phyloP scores from a whole-genome alignment of 495 filamentous ascomycete species.

The Xylaria scruposa region DNA sequence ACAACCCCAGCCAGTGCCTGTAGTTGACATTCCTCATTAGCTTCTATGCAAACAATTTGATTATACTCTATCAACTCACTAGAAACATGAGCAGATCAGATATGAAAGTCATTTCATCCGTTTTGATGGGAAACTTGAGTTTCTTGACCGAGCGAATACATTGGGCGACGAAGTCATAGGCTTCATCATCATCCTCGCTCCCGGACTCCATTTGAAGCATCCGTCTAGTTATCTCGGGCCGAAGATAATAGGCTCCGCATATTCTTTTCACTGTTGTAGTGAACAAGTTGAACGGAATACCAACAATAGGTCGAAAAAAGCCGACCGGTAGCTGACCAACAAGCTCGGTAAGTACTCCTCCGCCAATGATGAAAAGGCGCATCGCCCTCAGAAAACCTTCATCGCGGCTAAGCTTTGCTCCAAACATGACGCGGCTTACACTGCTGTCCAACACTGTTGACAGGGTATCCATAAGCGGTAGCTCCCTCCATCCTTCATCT shows the following conservation, averaged over 20 bases:
- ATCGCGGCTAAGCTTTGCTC: not conserved
- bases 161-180: not conserved
- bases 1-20: constrained; percentile 10
- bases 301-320: constrained; percentile 11
- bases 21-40: not conserved
- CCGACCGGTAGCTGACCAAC: constrained; percentile 16
- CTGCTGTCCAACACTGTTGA: not conserved
- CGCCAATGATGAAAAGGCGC: constrained; percentile 9
- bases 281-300: constrained; percentile 8
- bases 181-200: not conserved
- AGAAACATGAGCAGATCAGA: constrained; percentile 15
- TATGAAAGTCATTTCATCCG: constrained; percentile 11
- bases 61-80: not conserved
- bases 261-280: not conserved
- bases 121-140: constrained; percentile 6
- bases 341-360: constrained; percentile 10
- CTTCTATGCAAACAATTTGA: not conserved
- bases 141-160: constrained; percentile 12
- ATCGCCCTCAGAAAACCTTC: not conserved
- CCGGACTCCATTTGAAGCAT: not conserved
- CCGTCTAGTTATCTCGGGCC: constrained; percentile 8
- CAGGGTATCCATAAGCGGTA: constrained; percentile 8
- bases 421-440: constrained; percentile 6
- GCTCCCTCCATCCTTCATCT: not conserved
- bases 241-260: constrained; percentile 12